phyloP scores from a whole-genome alignment of 1,139 yeast species.

The Yamadazyma pseudoaaseri region DNA sequence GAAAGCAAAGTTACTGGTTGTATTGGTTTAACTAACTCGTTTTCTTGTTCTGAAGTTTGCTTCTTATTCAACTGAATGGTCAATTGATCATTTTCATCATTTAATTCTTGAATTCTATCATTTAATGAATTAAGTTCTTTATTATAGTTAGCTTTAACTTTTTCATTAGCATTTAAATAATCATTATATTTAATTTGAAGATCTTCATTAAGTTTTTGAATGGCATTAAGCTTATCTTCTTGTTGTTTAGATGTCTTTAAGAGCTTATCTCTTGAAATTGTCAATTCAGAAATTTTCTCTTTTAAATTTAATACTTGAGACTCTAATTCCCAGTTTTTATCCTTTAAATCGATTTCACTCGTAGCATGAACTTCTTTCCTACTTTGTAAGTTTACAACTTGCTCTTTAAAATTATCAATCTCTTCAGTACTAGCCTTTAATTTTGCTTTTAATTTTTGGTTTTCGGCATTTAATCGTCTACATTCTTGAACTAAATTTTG shows the following conservation, averaged over 20 bases:
- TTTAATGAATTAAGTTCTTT: constrained; percentile 48
- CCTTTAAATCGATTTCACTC: constrained; percentile 53
- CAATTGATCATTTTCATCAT: constrained; percentile 62
- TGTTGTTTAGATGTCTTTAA: constrained; percentile 30
- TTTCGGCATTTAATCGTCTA: constrained; percentile 72
- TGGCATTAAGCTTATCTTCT: constrained; percentile 25
- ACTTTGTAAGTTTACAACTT: constrained; percentile 32
- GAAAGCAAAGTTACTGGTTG: constrained; percentile 14
- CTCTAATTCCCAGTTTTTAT: constrained; percentile 79
- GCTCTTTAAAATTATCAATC: constrained; percentile 33
- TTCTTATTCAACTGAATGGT: constrained; percentile 34
- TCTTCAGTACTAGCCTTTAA: constrained; percentile 45
- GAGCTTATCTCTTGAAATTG: constrained; percentile 30
- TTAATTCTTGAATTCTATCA: constrained; percentile 51
- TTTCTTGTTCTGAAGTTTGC: neutral
- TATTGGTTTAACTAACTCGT: constrained; percentile 7
- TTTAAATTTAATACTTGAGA: constrained; percentile 50
- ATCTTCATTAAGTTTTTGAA: constrained; percentile 51
- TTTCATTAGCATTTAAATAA: constrained; percentile 34
- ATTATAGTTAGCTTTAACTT: constrained; percentile 31
- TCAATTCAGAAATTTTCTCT: constrained; percentile 38
- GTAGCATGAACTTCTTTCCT: constrained; percentile 30
- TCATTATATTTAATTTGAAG: constrained; percentile 38
- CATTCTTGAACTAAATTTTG: constrained; percentile 79
- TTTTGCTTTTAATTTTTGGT: constrained; percentile 48